Conservation (phyloP, 257 asterid genomes). For the Nicotiana otophora region DNA sequence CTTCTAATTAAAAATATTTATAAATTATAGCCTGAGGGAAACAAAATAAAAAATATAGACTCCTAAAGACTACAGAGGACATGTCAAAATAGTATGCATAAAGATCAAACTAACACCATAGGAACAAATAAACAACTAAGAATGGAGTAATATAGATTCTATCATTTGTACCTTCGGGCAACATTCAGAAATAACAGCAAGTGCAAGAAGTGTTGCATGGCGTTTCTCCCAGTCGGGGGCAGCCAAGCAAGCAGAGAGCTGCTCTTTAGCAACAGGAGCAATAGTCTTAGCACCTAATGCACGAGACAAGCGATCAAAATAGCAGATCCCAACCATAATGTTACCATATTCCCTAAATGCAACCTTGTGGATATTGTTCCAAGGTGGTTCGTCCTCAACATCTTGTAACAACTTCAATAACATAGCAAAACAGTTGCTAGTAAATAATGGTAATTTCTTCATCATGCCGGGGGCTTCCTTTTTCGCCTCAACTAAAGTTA, state of each 20-base stretch:
- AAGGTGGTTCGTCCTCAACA: background rate
- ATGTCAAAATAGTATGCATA: too few relatives aligned
- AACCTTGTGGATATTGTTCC: background rate
- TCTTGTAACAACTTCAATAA: background rate
- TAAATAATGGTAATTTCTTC: background rate
- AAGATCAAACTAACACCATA: too few relatives aligned
- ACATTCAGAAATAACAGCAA: slow-evolving; percentile 95
- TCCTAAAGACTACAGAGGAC: too few relatives aligned
- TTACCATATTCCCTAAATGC: slow-evolving; percentile 18
- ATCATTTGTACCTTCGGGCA: slow-evolving; percentile 63
- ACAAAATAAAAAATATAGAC: too few relatives aligned
- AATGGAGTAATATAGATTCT: too few relatives aligned
- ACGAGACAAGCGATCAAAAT: background rate
- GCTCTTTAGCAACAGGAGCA: too few relatives aligned
- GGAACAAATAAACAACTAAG: background rate
- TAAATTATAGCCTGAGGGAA: too few relatives aligned
- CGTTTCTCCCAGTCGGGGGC: slow-evolving; percentile 92
- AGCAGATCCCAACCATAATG: slow-evolving; percentile 80
- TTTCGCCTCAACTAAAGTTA: background rate
- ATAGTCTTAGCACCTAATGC: too few relatives aligned
- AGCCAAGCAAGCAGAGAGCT: slow-evolving; percentile 48
- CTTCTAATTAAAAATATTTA: too few relatives aligned
- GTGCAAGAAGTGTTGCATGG: slow-evolving; percentile 87
- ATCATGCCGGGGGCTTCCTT: background rate
- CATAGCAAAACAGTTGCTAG: background rate